These are phyloP conservation scores for Backusella sp. DNA, from an alignment of 192 early-diverging fungal species.

Conservation along the genomic window DNA sequence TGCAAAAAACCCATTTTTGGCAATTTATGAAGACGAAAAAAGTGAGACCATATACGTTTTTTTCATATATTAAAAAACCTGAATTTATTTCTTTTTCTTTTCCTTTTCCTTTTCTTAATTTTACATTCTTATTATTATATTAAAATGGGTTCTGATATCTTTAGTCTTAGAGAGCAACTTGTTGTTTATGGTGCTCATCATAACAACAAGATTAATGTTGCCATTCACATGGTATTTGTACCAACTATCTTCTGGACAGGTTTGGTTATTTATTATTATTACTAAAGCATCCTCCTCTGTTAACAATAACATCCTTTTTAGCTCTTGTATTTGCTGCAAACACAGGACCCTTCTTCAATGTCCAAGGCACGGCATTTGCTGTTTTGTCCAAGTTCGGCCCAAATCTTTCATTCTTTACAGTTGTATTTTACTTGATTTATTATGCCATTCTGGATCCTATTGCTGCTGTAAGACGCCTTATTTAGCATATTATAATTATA, in stretches of 20 bases:
- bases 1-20: neutral
- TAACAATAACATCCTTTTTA: conserved; percentile 40
- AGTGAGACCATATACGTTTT: neutral
- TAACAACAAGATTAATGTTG: conserved; percentile 73
- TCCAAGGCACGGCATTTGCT: conserved; percentile 17
- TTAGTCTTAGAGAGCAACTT: conserved; percentile 80
- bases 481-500: neutral
- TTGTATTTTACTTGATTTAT: conserved; percentile 65
- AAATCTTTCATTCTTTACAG: conserved; percentile 42
- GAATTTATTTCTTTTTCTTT: neutral
- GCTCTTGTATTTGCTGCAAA: conserved; percentile 37
- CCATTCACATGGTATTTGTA: conserved; percentile 87
- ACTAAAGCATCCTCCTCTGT: conserved; percentile 62
- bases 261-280: conserved; percentile 66
- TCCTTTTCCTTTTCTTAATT: conserved; percentile 8
- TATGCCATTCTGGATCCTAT: conserved; percentile 75
- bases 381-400: conserved; percentile 23
- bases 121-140: neutral
- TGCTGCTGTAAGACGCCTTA: conserved; percentile 57
- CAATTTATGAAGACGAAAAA: neutral
- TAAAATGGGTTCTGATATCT: conserved; percentile 47
- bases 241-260: conserved; percentile 85
- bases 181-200: conserved; percentile 81
- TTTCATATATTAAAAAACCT: neutral
- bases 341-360: conserved; percentile 17